Base-by-base conservation (phyloP, 2,329 filamentous ascomycete species). In the Teratosphaeria destructans region DNA sequence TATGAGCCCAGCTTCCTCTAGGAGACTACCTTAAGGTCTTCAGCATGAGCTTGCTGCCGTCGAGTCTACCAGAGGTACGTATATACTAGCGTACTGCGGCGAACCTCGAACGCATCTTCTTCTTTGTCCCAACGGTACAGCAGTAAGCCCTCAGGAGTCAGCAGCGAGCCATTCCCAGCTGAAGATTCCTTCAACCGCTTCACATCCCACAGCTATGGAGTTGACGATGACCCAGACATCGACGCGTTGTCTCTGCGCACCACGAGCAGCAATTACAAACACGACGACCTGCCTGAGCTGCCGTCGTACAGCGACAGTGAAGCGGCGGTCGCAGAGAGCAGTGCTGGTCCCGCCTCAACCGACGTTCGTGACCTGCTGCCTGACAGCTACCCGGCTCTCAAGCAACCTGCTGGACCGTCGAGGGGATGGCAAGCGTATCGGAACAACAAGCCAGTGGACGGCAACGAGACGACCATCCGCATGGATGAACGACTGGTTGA, bases 171-270 rank as follows among this genome's bases (percentile, higher is more conserved):
- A 5, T 32, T 5, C 29, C 29, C 29, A 32, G 29, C 29, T 32
- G 29, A 32, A 32, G 29, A 32, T 7, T 32, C 29, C 29, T 32
- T 32, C 29, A 4, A 32, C 7, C 29, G 29, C 29, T 32, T 32
- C 29, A 4, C 2, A 32, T 1, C 5, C 29, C 29, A 32, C 4
- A 7, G 29, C 29, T 32, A 32, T 32, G 29, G 29, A 32, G 29
- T 32, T 7, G 29, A 3, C 29, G 29, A 32, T 57, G 65, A 65
- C 47, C 57, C 62, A 29, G 68, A 70, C 34, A 56, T 62, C 26
- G 68, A 70, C 27, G 65, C 65, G 2, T 59, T 70, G 3, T 70
- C 68, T 12, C 60, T 70, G 63, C 68, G 66, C 57, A 70, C 68
- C 1, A 70, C 68, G 4, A 63, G 60, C 14, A 62, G 60, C 59